phyloP scores from a whole-genome alignment of 139 green algal species.

The Tetratostichococcus sp. region DNA sequence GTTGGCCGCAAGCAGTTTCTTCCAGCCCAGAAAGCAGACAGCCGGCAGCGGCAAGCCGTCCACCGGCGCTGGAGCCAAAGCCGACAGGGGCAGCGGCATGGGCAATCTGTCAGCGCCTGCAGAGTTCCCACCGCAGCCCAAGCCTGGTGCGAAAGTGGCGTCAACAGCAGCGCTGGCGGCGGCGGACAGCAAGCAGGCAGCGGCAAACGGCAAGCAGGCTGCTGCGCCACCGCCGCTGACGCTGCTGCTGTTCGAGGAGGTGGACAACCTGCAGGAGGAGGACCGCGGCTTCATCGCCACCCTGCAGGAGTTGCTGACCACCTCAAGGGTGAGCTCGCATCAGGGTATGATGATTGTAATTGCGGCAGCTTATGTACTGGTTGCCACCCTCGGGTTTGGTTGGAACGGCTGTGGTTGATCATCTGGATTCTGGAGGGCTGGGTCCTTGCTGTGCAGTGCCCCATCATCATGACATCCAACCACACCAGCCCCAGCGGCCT shows the following conservation, averaged over 20 bases:
- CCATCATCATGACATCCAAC: neutral
- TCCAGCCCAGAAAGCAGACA: too few relatives aligned
- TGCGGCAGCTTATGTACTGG: neutral
- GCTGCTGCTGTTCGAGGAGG: slow-evolving; percentile 1
- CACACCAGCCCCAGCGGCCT: neutral
- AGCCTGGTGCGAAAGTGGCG: too few relatives aligned
- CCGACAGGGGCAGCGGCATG: neutral
- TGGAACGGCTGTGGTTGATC: neutral
- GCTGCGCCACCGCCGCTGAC: neutral
- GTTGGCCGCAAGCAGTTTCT: too few relatives aligned
- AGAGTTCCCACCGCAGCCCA: too few relatives aligned
- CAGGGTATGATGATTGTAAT: neutral
- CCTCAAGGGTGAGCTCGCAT: neutral
- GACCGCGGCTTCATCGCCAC: neutral
- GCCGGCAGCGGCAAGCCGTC: too few relatives aligned
- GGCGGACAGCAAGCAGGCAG: neutral
- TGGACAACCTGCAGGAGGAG: neutral
- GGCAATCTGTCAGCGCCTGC: too few relatives aligned
- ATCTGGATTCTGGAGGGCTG: neutral
- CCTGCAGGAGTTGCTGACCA: neutral
- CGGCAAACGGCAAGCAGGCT: neutral
- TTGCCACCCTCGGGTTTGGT: neutral
- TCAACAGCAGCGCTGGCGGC: too few relatives aligned
- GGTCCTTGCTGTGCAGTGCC: neutral
- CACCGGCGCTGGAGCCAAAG: too few relatives aligned